A percentile compares a stretch with the other conserved stretches of the same genome.
These are phyloP conservation scores for Mycena polygramma DNA, from an alignment of 768 basidiomycete species.

Conservation along the genomic window DNA sequence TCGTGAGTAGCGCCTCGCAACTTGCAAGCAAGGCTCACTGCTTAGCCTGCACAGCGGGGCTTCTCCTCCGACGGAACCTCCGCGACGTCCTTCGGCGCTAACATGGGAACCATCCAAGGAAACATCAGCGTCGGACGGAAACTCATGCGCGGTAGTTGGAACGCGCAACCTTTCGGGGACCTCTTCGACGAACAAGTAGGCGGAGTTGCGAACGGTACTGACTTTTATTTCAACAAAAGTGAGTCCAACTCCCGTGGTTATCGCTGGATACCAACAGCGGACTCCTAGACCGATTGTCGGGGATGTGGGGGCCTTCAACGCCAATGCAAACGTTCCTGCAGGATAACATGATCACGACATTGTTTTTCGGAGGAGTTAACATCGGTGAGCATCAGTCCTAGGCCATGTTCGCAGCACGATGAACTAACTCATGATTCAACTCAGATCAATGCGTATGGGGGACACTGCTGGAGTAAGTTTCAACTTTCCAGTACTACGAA, in stretches of 20 bases:
- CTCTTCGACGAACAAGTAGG: constrained; percentile 45
- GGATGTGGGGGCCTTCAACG: constrained; percentile 51
- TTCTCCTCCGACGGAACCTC: constrained; percentile 49
- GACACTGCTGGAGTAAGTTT: constrained; percentile 47
- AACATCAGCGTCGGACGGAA: constrained; percentile 47
- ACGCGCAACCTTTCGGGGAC: constrained; percentile 48
- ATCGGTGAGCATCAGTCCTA: constrained; percentile 31
- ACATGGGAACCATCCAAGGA: constrained; percentile 50
- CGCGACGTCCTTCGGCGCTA: constrained; percentile 47
- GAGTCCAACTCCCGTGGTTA: constrained; percentile 5
- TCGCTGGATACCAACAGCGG: no score
- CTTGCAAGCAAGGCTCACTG: not conserved
- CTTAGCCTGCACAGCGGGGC: constrained; percentile 31
- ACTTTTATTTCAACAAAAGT: constrained; percentile 54
- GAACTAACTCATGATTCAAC: not conserved
- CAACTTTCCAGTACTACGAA: no score
- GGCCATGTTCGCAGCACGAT: not conserved
- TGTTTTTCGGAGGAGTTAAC: constrained; percentile 52
- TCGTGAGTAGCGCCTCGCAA: constrained; percentile 22
- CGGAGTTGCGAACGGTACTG: constrained; percentile 48
- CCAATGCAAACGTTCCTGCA: constrained; percentile 51
- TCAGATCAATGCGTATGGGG: constrained; percentile 51
- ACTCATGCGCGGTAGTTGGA: constrained; percentile 49
- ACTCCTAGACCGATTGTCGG: constrained; percentile 45
- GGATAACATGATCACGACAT: constrained; percentile 49